A percentile compares a stretch with the other conserved stretches of the same genome.
Evolutionary conservation across 2,329 filamentous ascomycete genomes (phyloP).

Genomic region (Diaporthe aspalathi): DNA sequence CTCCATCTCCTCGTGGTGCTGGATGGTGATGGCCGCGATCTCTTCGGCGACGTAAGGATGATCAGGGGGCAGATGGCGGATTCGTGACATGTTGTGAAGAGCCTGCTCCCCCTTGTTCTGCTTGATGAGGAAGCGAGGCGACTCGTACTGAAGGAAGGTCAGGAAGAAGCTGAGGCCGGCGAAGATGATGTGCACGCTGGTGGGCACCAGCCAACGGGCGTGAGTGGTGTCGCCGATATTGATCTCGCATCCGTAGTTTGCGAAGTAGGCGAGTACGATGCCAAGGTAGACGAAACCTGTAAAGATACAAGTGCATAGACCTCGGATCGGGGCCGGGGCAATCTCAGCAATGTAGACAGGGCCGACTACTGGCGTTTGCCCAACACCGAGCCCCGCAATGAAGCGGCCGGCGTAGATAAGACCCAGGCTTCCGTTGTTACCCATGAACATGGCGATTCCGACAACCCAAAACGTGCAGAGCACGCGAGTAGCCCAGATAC

Average conservation of each 20-base stretch:
- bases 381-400: conserved; percentile 74
- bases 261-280: conserved; percentile 83
- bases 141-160: conserved; percentile 76
- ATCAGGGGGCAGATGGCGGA: conserved; percentile 70
- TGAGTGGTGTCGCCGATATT: conserved; percentile 60
- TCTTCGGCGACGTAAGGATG: conserved; percentile 72
- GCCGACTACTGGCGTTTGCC: conserved; percentile 74
- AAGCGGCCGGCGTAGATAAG: conserved; percentile 74
- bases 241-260: conserved; percentile 70
- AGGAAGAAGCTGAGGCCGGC: conserved; percentile 77
- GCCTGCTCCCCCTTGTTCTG: conserved; percentile 70
- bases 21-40: conserved; percentile 71
- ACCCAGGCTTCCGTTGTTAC: conserved; percentile 62
- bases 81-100: conserved; percentile 62
- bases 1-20: conserved; percentile 78
- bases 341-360: conserved; percentile 81
- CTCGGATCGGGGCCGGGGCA: conserved; percentile 74
- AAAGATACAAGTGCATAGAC: conserved; percentile 79
- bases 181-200: conserved; percentile 82
- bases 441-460: conserved; percentile 69
- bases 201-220: conserved; percentile 71
- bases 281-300: conserved; percentile 80
- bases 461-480: conserved; percentile 68
- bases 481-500: conserved; percentile 70
- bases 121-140: conserved; percentile 78